Percentiles rank a stretch among this genome's conserved stretches.
Conservation (phyloP, 768 basidiomycete species). For the Rhizopogon sp. region DNA sequence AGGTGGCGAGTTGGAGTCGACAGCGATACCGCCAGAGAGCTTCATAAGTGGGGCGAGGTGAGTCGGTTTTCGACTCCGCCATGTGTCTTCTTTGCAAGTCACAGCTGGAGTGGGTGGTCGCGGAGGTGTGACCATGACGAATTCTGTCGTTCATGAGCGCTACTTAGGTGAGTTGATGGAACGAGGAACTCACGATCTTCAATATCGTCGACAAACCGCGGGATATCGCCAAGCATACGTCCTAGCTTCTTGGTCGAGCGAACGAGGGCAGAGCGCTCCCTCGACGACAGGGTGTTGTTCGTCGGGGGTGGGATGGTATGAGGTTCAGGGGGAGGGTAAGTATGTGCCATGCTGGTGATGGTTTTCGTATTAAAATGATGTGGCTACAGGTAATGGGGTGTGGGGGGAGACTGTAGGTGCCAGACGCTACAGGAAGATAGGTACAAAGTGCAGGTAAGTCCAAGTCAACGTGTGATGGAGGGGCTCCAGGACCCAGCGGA, state of each 20-base stretch:
- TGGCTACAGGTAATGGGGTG: conserved; percentile 1
- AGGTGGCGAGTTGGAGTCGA: conserved; percentile 4
- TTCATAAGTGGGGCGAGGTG: conserved; percentile 23
- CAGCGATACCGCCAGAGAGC: conserved; percentile 2
- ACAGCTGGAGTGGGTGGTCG: conserved; percentile 2
- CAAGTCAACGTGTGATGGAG: background rate
- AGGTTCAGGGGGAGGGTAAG: conserved; percentile 13
- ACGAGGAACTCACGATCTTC: background rate
- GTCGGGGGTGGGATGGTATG: conserved; percentile 52
- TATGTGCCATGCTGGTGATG: background rate
- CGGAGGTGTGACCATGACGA: background rate
- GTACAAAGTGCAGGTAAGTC: background rate
- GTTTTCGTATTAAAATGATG: conserved; percentile 5
- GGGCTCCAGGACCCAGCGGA: conserved; percentile 12
- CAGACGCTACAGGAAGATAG: conserved; percentile 16
- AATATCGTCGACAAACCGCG: conserved; percentile 45
- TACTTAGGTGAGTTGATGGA: background rate
- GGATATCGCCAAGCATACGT: conserved; percentile 52
- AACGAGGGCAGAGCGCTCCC: conserved; percentile 51
- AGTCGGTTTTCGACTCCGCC: conserved; percentile 22
- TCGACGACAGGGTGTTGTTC: conserved; percentile 44
- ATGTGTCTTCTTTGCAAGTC: conserved; percentile 9
- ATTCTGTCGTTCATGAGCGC: background rate
- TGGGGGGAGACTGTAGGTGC: conserved; percentile 14
- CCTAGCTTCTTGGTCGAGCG: conserved; percentile 57